A percentile compares a stretch with the other conserved stretches of the same genome.
Evolutionary conservation across 306 rosid species (phyloP).

Genomic region (Lithocarpus polystachyus): DNA sequence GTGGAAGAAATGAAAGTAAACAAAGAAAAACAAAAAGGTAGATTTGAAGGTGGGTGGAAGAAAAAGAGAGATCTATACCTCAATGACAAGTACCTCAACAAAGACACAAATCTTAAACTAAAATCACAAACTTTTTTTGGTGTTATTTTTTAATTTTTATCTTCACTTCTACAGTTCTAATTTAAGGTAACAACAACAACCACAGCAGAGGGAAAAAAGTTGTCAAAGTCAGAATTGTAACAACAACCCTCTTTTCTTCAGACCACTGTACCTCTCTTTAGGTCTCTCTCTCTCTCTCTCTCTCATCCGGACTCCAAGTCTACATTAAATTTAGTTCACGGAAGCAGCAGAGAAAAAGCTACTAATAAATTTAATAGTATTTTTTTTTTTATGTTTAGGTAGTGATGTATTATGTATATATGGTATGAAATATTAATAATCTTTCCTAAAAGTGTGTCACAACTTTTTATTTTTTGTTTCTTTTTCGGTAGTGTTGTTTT

Average conservation of each 20-base stretch:
- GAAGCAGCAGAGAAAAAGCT: slow-evolving; percentile 25
- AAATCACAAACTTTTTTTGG: slow-evolving; percentile 16
- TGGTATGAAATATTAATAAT: neutral
- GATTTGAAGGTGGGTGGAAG: slow-evolving; percentile 4
- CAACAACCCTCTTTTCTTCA: slow-evolving; percentile 19
- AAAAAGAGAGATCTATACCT: slow-evolving; percentile 44
- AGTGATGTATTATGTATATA: neutral
- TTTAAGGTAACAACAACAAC: neutral
- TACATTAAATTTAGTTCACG: slow-evolving; percentile 51
- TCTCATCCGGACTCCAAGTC: slow-evolving; percentile 53
- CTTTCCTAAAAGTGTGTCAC: neutral
- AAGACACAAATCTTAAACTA: slow-evolving; percentile 7
- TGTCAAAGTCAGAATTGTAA: slow-evolving; percentile 48
- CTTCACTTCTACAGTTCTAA: too few relatives aligned
- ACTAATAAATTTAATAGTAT: neutral
- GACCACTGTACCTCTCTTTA: neutral
- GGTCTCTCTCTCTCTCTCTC: slow-evolving; percentile 19
- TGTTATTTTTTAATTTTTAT: neutral
- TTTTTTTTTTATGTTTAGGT: neutral
- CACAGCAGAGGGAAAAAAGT: slow-evolving; percentile 22
- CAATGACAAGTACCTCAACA: slow-evolving; percentile 14
- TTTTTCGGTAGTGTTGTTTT: too few relatives aligned
- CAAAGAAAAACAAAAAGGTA: too few relatives aligned
- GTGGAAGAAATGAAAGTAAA: slow-evolving; percentile 5
- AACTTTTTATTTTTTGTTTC: too few relatives aligned